phyloP scores from a whole-genome alignment of 1,139 yeast species.

The Suhomyces atakaporum region DNA sequence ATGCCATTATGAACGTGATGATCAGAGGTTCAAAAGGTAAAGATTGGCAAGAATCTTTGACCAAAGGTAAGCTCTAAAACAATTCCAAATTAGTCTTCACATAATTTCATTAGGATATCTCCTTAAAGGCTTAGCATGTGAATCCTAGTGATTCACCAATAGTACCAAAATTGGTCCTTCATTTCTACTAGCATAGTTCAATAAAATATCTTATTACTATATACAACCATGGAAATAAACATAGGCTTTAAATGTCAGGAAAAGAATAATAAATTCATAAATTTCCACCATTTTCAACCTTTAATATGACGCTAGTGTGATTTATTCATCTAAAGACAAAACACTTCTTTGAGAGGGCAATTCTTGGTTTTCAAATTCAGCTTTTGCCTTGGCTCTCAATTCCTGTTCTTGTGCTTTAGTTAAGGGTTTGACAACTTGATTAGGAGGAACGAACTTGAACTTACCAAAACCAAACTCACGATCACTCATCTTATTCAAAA shows the following conservation, averaged over 20 bases:
- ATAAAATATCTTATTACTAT: no score
- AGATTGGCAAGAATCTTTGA: constrained; percentile 33
- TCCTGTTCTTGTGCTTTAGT: constrained; percentile 60
- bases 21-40: constrained; percentile 49
- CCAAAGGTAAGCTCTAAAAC: constrained; percentile 15
- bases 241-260: no score
- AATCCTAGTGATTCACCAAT: no score
- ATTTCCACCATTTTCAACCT: neutral
- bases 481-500: constrained; percentile 80
- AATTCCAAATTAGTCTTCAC: no score
- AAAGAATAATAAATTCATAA: no score
- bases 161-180: no score
- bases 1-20: constrained; percentile 61
- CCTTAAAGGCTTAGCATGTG: no score
- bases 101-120: no score
- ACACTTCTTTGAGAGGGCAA: constrained; percentile 66
- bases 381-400: constrained; percentile 36
- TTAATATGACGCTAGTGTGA: neutral
- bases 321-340: constrained; percentile 60
- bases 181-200: no score
- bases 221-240: no score
- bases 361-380: constrained; percentile 47
- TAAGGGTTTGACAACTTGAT: constrained; percentile 72
- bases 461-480: constrained; percentile 91
- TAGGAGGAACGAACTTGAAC: constrained; percentile 83